phyloP scores from a whole-genome alignment of 2,329 filamentous ascomycete genomes.

The Fusarium paranaense region DNA sequence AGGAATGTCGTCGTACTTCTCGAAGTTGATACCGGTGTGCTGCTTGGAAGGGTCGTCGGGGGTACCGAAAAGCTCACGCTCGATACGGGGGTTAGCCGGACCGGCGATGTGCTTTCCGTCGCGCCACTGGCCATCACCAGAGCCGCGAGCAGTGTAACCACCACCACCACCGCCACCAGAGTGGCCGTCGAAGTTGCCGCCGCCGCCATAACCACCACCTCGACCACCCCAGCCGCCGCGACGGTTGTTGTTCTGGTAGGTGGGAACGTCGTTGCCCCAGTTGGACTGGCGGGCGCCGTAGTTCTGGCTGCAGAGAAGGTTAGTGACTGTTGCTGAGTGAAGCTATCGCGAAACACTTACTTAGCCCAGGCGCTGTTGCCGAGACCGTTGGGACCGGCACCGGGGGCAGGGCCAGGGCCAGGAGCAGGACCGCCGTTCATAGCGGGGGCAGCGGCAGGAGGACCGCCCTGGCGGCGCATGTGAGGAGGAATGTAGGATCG shows the following conservation, averaged over 20 bases:
- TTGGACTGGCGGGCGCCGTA: conserved; percentile 51
- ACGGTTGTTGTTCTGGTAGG: conserved; percentile 47
- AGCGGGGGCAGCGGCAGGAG: conserved; percentile 48
- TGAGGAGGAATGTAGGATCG: conserved; percentile 90
- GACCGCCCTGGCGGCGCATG: conserved; percentile 65
- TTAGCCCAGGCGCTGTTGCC: conserved; percentile 74
- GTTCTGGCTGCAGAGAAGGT: conserved; percentile 42
- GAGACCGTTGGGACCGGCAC: conserved; percentile 58
- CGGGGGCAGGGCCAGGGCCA: conserved; percentile 17
- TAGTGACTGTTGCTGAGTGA: conserved; percentile 20
- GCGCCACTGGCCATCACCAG: conserved; percentile 95
- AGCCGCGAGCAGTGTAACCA: conserved; percentile 75
- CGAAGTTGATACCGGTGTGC: conserved; percentile 99
- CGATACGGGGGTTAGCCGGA: conserved; percentile 85
- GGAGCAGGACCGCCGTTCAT: conserved; percentile 23
- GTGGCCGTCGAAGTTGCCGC: conserved; percentile 69
- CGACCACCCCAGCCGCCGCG: conserved; percentile 51
- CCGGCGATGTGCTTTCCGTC: conserved; percentile 97
- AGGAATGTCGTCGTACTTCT: conserved; percentile 99
- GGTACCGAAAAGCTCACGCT: conserved; percentile 95
- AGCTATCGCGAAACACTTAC: conserved; percentile 55
- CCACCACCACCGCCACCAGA: conserved; percentile 74
- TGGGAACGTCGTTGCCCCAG: conserved; percentile 48
- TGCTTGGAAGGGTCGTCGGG: conserved; percentile 94
- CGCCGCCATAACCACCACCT: conserved; percentile 52